phyloP scores from a whole-genome alignment of 2,329 filamentous ascomycete species.

The Alternaria angustiovoidea region DNA sequence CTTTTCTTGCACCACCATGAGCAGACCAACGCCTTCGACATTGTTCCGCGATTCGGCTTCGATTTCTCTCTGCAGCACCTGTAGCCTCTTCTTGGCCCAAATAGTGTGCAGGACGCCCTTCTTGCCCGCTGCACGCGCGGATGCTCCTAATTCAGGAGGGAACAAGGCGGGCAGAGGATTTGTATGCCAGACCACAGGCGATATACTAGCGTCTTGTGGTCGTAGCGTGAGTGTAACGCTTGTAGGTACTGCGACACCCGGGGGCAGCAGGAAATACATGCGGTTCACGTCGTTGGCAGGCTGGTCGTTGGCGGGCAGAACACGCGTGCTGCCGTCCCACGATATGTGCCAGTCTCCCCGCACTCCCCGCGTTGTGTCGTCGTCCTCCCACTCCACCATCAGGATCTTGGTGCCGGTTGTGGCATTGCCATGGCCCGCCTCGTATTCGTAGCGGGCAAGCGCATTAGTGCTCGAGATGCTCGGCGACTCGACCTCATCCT shows the following conservation, averaged over 20 bases:
- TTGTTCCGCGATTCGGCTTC: slow-evolving; percentile 75
- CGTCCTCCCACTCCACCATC: slow-evolving; percentile 90
- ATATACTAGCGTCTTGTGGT: slow-evolving; percentile 55
- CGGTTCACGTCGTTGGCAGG: slow-evolving; percentile 62
- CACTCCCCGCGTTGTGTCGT: slow-evolving; percentile 58
- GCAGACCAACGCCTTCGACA: slow-evolving; percentile 80
- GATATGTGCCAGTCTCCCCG: slow-evolving; percentile 75
- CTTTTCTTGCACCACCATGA: slow-evolving; percentile 84
- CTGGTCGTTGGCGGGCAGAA: slow-evolving; percentile 71
- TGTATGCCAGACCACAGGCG: slow-evolving; percentile 64
- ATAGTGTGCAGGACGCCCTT: slow-evolving; percentile 88
- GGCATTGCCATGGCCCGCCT: slow-evolving; percentile 72
- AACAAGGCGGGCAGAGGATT: slow-evolving; percentile 90
- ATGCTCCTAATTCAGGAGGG: slow-evolving; percentile 74
- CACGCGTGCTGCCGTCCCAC: slow-evolving; percentile 81
- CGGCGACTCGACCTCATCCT: slow-evolving; percentile 56
- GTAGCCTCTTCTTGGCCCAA: slow-evolving; percentile 85
- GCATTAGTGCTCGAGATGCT: slow-evolving; percentile 63
- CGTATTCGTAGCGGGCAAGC: slow-evolving; percentile 88
- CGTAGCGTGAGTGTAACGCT: slow-evolving; percentile 71
- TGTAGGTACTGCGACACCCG: slow-evolving; percentile 74
- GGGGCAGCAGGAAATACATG: slow-evolving; percentile 82
- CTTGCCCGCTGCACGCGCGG: slow-evolving; percentile 71
- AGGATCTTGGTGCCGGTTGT: slow-evolving; percentile 84
- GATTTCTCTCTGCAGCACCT: slow-evolving; percentile 79